These are phyloP conservation scores for Urochloa ruziziensis DNA, from an alignment of 176 grass and related monocot species.

Conservation along the genomic window DNA sequence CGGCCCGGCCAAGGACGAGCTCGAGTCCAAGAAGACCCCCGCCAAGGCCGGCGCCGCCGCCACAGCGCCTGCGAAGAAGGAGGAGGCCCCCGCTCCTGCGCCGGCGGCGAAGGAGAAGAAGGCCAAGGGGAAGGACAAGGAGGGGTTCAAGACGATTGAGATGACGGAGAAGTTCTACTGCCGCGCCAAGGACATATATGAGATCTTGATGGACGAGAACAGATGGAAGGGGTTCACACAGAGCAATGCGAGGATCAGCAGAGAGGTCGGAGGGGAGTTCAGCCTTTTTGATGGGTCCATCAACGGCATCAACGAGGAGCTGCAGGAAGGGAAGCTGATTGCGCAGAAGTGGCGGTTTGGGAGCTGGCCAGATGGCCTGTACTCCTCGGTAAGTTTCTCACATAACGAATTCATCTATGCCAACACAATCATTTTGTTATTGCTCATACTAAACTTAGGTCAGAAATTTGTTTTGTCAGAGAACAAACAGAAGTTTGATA, in stretches of 20 bases:
- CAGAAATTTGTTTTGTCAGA: not conserved
- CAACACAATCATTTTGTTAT: not conserved
- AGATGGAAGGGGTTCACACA: conserved; percentile 97
- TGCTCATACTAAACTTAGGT: too few relatives aligned
- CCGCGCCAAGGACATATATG: conserved; percentile 76
- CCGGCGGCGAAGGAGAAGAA: conserved; percentile 47
- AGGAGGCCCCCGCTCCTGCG: conserved; percentile 23
- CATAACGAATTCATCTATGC: not conserved
- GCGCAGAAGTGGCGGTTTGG: conserved; percentile 91
- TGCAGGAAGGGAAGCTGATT: conserved; percentile 89
- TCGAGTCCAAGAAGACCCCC: conserved; percentile 62
- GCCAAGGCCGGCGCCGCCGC: not conserved
- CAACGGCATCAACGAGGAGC: conserved; percentile 78
- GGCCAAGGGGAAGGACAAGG: conserved; percentile 67
- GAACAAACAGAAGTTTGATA: not conserved
- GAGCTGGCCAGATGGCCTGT: conserved; percentile 79
- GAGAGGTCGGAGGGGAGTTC: conserved; percentile 87
- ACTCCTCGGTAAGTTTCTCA: conserved; percentile 56
- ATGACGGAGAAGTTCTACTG: conserved; percentile 93
- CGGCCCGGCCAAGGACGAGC: conserved; percentile 84
- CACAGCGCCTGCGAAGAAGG: not conserved
- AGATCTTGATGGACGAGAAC: conserved; percentile 98
- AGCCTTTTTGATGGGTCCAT: conserved; percentile 94
- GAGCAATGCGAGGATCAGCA: conserved; percentile 91
- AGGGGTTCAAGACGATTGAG: conserved; percentile 87